phyloP scores from a whole-genome alignment of 2,329 filamentous ascomycete genomes.

The Domatiomyces catenatus region DNA sequence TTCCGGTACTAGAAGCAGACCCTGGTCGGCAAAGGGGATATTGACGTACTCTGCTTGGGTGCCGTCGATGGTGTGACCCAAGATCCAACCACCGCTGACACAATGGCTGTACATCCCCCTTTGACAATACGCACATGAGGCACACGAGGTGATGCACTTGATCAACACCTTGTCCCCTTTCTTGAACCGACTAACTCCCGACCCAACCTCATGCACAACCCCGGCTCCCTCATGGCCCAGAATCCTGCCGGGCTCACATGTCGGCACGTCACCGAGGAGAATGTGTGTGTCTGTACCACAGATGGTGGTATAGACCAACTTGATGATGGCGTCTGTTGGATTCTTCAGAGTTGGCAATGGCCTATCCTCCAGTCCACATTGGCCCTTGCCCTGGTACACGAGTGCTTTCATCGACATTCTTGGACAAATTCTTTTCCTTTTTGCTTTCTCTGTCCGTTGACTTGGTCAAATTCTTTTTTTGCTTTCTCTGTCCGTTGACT shows the following conservation, averaged over 20 bases:
- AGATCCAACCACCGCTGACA: slow-evolving; percentile 38
- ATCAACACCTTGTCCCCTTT: slow-evolving; percentile 39
- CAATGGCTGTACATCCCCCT: slow-evolving; percentile 39
- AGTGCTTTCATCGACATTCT: slow-evolving; percentile 31
- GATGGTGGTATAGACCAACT: slow-evolving; percentile 34
- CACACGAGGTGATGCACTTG: slow-evolving; percentile 37
- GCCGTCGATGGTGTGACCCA: slow-evolving; percentile 39
- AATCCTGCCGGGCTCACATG: slow-evolving; percentile 30
- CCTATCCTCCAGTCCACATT: slow-evolving; percentile 27
- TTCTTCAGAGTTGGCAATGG: slow-evolving; percentile 28
- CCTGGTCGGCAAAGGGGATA: slow-evolving; percentile 36
- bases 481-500: too few species aligned
- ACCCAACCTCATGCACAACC: neutral
- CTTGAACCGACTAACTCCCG: slow-evolving; percentile 20
- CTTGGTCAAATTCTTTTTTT: neutral
- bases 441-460: neutral
- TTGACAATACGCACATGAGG: slow-evolving; percentile 36
- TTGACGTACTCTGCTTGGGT: slow-evolving; percentile 44
- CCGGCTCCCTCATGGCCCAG: slow-evolving; percentile 37
- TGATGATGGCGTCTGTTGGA: slow-evolving; percentile 36
- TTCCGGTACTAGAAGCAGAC: slow-evolving; percentile 31
- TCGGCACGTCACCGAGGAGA: slow-evolving; percentile 38
- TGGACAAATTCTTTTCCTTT: neutral
- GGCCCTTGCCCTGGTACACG: slow-evolving; percentile 26
- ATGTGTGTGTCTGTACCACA: slow-evolving; percentile 45